These are phyloP conservation scores for Rauvolfia tetraphylla DNA, from an alignment of 257 asterid species.

Conservation along the genomic window DNA sequence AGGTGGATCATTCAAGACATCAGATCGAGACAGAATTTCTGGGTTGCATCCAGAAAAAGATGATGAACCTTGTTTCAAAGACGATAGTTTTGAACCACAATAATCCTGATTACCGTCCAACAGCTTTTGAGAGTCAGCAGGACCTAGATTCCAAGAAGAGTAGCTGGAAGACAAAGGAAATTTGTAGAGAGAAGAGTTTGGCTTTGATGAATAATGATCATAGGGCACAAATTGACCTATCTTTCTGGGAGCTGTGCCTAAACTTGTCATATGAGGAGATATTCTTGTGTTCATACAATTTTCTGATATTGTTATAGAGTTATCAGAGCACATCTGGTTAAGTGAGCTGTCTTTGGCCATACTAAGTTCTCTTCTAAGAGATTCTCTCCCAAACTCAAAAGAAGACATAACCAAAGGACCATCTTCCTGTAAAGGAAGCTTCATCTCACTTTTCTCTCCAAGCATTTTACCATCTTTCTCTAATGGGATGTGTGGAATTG, in stretches of 20 bases:
- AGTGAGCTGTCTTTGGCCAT: constrained; percentile 34
- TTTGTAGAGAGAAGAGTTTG: constrained; percentile 28
- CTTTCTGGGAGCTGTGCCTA: constrained; percentile 27
- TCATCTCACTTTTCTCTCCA: constrained; percentile 31
- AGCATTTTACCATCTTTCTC: constrained; percentile 36
- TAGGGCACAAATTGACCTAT: constrained; percentile 20
- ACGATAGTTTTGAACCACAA: constrained; percentile 39
- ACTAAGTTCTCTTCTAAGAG: constrained; percentile 26
- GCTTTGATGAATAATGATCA: constrained; percentile 25
- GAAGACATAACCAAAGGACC: constrained; percentile 24
- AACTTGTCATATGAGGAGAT: constrained; percentile 29
- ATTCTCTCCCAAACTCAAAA: constrained; percentile 22
- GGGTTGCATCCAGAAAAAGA: constrained; percentile 45
- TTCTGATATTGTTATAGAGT: constrained; percentile 25
- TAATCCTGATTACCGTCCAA: constrained; percentile 33
- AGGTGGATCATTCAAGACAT: constrained; percentile 26
- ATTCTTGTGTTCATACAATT: constrained; percentile 22
- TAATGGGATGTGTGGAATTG: constrained; percentile 32
- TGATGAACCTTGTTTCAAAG: constrained; percentile 37
- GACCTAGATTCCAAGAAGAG: constrained; percentile 40
- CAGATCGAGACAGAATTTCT: constrained; percentile 28
- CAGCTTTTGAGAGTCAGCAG: constrained; percentile 32
- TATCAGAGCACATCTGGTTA: constrained; percentile 30
- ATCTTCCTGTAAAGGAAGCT: constrained; percentile 21
- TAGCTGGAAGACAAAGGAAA: constrained; percentile 39